phyloP scores from a whole-genome alignment of 805 yeast genomes.

The Hyphopichia homilentoma region DNA sequence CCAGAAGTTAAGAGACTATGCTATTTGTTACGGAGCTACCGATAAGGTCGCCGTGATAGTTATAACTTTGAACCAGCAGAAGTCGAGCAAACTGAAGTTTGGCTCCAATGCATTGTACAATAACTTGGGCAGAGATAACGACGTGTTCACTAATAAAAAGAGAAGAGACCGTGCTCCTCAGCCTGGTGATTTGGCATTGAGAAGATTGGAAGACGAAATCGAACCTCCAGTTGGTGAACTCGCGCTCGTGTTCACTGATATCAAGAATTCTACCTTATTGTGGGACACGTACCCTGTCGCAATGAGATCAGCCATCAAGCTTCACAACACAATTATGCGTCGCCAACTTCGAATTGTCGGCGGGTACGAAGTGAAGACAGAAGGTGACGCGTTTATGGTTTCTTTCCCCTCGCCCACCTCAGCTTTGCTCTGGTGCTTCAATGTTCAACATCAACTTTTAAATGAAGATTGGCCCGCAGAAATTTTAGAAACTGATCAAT shows the following conservation, averaged over 20 bases:
- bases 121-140: conserved; percentile 36
- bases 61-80: conserved; percentile 58
- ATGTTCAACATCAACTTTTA: conserved; percentile 80
- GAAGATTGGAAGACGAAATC: conserved; percentile 85
- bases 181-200: conserved; percentile 63
- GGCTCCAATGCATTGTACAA: conserved; percentile 29
- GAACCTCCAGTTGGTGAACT: conserved; percentile 92
- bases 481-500: conserved; percentile 78
- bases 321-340: conserved; percentile 92
- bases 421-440: conserved; percentile 91
- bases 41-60: conserved; percentile 82
- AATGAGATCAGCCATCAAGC: conserved; percentile 94
- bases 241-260: conserved; percentile 97
- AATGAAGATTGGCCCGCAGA: conserved; percentile 95
- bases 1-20: conserved; percentile 88
- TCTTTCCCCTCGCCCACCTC: conserved; percentile 90
- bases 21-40: conserved; percentile 84
- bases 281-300: conserved; percentile 95
- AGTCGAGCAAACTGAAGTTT: conserved; percentile 22
- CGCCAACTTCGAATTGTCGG: conserved; percentile 88
- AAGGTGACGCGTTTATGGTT: conserved; percentile 99
- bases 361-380: conserved; percentile 97
- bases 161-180: conserved; percentile 36
- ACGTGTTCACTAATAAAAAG: conserved; percentile 32
- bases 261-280: conserved; percentile 84